Evolutionary conservation across 2,329 filamentous ascomycete genomes (phyloP), one percentile per base, ranked within the genome.

Genomic region (Diaporthe batatas): DNA sequence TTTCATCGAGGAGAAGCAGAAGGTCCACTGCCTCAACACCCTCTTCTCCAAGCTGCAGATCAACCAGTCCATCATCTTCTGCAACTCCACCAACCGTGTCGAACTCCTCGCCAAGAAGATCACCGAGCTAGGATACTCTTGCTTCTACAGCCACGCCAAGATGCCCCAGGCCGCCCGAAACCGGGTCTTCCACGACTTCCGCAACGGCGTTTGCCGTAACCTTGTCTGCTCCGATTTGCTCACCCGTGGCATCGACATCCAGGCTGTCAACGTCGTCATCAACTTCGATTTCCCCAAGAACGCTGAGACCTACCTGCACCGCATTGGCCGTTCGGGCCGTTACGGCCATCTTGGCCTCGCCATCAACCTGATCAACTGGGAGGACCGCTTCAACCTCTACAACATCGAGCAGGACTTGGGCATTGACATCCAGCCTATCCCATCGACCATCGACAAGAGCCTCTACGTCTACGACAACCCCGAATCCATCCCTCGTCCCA

Each of bases 241-340:
- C 76, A 99, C 96, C 76, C 95, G 96, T 84, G 96, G 96, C 91
- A 99, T 99, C 80, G 96, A 99, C 85, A 99, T 99, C 76, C 96
- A 99, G 84, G 96, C 96, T 70, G 96, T 99, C 80, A 99, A 99
- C 79, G 96, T 99, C 71, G 96, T 99, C 81, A 99, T 99, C 90
- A 99, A 99, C 86, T 99, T 99, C 80, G 96, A 99, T 80, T 99
- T 99, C 83, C 96, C 96, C 70, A 99, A 99, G 87, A 99, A 99
- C 79, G 97, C 96, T 21, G 96, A 99, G 85, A 99, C 96, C 0
- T 99, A 99, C 81, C 91, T 99, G 72, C 96, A 99, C 85, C 94
- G 96, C 77, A 99, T 99, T 81, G 96, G 96, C 87, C 94, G 96
- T 81, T 99, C 96, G 68, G 96, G 96, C 77, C 94, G 96, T 77